Base-by-base conservation (phyloP, 768 basidiomycete genomes). In the Neoboletus subvelutipes region DNA sequence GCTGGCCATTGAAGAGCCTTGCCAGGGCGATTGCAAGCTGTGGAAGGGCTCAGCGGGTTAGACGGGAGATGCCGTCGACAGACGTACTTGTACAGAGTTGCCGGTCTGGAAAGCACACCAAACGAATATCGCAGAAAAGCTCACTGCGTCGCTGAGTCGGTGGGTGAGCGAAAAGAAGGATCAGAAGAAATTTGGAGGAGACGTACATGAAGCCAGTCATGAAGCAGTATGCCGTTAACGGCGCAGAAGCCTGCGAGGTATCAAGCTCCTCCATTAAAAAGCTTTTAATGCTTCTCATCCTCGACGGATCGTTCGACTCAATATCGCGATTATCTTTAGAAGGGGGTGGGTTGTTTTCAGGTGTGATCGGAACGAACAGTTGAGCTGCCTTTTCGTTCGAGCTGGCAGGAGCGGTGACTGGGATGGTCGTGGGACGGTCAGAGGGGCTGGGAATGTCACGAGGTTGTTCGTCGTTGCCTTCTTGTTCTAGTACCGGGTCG, bases 41-140 rank as follows among this genome's bases (percentile, higher is more conserved):
- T 7, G 36, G 37, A 34, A 26, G 58, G 5, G 24, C 10, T 50
- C 15, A 59, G 52, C 18, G 24, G 34, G 11, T 3, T 2, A 17
- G 33, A 11, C 0, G 15, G 18, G 9, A 10, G 42, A 11, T 7
- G 0, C 1, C 1, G 20, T 33, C 9, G 28, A 4, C 5, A 5
- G 10, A 47, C 64, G 26, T 63, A 86, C 85, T 76, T 88, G 86
- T 11, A 83, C 78, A 61, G 83, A 83, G 67, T 90, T 90, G 50
- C 88, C 90, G 0, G 90, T 92, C 71, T 92, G 90, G 71, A 92
- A 92, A 15, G 86, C 90, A 70, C 86, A 88, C 89, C 91, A 93
- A 13, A 92, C 83, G 69, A 85, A 92, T 46, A 90, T 76, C 2
- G 91, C 87, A 43, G 88, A 83, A 75, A 92, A 92, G 4, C 83